phyloP scores from a whole-genome alignment of 139 green algal species.

The Ulvella scutata region DNA sequence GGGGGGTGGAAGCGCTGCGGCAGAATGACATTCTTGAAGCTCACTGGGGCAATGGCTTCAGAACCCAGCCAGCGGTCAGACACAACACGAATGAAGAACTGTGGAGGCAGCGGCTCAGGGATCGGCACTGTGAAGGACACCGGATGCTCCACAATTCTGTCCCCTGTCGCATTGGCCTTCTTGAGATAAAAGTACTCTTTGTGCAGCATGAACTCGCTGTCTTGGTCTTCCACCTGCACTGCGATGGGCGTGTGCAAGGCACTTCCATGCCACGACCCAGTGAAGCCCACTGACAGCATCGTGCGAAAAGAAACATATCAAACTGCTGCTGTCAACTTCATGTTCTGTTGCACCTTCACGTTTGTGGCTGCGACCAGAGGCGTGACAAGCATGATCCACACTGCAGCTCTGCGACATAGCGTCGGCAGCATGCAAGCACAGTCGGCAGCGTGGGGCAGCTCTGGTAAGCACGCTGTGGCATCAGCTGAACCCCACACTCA shows the following conservation, averaged over 20 bases:
- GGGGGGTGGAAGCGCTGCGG: conserved; percentile 88
- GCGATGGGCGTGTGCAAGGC: not conserved
- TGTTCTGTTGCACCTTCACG: no score
- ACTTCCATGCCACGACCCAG: not conserved
- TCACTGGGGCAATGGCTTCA: conserved; percentile 71
- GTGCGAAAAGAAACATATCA: no score
- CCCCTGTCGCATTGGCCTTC: conserved; percentile 40
- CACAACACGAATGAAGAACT: conserved; percentile 84
- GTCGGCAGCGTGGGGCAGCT: no score
- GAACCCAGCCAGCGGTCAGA: conserved; percentile 67
- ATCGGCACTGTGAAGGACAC: conserved; percentile 90
- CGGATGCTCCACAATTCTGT: conserved; percentile 53
- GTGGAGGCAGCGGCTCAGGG: conserved; percentile 82
- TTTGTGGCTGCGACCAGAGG: no score
- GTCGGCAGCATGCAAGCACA: no score
- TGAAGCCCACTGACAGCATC: not conserved
- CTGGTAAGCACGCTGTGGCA: no score
- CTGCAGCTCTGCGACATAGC: no score
- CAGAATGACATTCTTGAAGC: conserved; percentile 87
- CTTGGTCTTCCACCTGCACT: conserved; percentile 13
- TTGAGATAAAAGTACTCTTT: conserved; percentile 92
- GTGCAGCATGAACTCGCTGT: conserved; percentile 83
- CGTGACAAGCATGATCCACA: no score
- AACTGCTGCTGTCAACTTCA: no score
- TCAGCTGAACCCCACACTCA: no score